Evolutionary conservation across 352 stramenopile genomes (phyloP), one percentile per base, ranked within the genome.

Genomic region (Pseudoperonospora humuli): DNA sequence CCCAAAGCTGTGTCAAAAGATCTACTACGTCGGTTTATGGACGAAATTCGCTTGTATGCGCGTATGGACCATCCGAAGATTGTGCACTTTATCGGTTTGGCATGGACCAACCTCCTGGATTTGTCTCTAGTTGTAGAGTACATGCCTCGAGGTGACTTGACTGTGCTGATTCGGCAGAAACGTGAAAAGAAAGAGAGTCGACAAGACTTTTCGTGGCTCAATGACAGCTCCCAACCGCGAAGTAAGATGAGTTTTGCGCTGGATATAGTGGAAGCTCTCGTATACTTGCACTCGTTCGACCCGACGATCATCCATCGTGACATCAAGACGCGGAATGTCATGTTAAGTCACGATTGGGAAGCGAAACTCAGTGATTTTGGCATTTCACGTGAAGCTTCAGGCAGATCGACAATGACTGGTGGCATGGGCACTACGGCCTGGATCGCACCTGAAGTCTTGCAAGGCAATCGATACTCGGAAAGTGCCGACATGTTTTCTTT

Each of bases 371-470:
- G 67, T 24, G 68, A 80, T 41, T 80, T 80, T 50, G 68, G 68
- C 4, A 70, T 80, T 14, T 72, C 57, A 8, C 52, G 68, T 27
- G 54, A 67, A 8, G 33, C 49, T 8, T 51, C 47, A 10, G 14
- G 29, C 32, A 49, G 27, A 43, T 49, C 29, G 0, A 68, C 58
- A 0, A 73, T 69, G n/a, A 70, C 65, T 0, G 63, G 64, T 2
- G 66, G n/a, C 8, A 69, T 67, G 51, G 73, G 73, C 13, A 86
- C 63, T 6, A 66, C 52, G 1, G 66, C 47, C n/a, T 87, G 70
- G 70, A 80, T 73, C 13, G 73, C 75, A 2, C 76, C 76, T 14
- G 76, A 89, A 49, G 69, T 88, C 19, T 38, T 89, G 10, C 41
- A 72, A 18, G 68, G 68, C 20, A 52, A 82, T 3, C 40, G 54